Conservation (phyloP, 495 filamentous ascomycete genomes). For the Aspergillus olivimuriae region DNA sequence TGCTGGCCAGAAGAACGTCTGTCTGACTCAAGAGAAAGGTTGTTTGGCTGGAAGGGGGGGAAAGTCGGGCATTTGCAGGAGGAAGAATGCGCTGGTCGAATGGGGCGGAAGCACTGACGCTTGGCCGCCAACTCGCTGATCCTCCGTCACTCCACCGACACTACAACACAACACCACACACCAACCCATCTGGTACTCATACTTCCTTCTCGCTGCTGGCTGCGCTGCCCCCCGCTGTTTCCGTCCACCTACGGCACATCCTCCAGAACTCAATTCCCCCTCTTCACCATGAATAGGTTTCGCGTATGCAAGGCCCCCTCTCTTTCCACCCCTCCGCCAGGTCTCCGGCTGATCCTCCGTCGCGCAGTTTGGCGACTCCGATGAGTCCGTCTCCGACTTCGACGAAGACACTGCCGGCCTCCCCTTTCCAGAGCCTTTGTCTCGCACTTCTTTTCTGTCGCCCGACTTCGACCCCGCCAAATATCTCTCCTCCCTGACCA, state of each 20-base stretch:
- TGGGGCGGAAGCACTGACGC: no score
- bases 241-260: background rate
- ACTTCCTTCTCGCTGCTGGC: background rate
- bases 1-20: no score
- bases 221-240: background rate
- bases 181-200: background rate
- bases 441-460: slow-evolving; percentile 70
- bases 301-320: slow-evolving; percentile 25
- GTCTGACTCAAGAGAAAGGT: no score
- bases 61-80: no score
- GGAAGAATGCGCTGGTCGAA: no score
- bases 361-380: slow-evolving; percentile 43
- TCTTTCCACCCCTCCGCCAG: background rate
- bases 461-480: slow-evolving; percentile 70
- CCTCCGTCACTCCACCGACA: no score
- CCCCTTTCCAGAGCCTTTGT: slow-evolving; percentile 76
- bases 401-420: slow-evolving; percentile 61
- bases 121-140: no score
- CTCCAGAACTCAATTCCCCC: background rate
- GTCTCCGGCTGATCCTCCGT: slow-evolving; percentile 7
- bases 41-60: no score
- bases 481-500: slow-evolving; percentile 76
- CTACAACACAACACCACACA: no score
- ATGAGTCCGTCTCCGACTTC: slow-evolving; percentile 46
- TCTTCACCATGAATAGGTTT: slow-evolving; percentile 33